A percentile compares a stretch with the other conserved stretches of the same genome.
Conservation (phyloP, 805 yeast genomes). For the Spathaspora sp. region DNA sequence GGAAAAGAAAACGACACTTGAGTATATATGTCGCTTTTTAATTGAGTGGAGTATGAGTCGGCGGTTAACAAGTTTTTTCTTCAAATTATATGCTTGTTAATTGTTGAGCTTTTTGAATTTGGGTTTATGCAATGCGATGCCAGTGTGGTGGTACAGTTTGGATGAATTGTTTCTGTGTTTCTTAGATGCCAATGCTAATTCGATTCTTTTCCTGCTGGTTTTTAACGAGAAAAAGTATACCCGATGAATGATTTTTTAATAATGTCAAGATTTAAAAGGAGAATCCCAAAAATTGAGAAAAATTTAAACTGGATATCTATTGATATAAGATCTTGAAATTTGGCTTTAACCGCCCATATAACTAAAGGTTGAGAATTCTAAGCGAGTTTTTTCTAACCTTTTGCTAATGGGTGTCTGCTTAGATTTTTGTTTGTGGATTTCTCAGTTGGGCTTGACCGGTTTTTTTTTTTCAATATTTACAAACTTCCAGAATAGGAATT, state of each 20-base stretch:
- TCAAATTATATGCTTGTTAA: background rate
- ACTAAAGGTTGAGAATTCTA: background rate
- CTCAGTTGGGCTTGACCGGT: background rate
- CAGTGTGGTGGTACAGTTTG: background rate
- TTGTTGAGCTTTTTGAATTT: background rate
- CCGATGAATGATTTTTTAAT: background rate
- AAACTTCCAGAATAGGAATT: slow-evolving; percentile 5
- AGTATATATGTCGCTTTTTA: background rate
- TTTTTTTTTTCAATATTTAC: slow-evolving; percentile 7
- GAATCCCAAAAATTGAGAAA: background rate
- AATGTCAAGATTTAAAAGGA: background rate
- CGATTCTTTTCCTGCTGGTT: background rate
- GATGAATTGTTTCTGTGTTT: background rate
- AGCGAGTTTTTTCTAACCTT: background rate
- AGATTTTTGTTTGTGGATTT: background rate
- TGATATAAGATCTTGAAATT: background rate
- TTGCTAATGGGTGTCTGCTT: background rate
- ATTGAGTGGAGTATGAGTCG: background rate
- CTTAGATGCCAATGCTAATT: background rate
- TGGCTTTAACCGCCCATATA: background rate
- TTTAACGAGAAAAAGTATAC: background rate
- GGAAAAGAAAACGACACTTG: no score
- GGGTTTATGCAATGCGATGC: background rate
- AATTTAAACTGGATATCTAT: background rate
- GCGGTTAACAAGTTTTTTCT: background rate